phyloP scores from a whole-genome alignment of 2,329 filamentous ascomycete genomes.

The Pyrenochaeta sp. region DNA sequence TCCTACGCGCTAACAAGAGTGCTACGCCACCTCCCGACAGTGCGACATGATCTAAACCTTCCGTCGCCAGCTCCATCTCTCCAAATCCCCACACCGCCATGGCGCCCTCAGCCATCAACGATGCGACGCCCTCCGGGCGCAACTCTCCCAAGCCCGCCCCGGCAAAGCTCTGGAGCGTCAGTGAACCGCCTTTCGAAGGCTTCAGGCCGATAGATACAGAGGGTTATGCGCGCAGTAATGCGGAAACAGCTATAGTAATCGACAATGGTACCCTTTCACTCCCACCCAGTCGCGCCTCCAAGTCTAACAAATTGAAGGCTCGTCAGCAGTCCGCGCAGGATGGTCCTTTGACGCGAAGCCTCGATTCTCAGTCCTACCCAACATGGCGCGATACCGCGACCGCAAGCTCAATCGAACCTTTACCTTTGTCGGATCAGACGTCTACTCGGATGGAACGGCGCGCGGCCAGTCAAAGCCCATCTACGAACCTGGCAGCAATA shows the following conservation, averaged over 20 bases:
- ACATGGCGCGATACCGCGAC: constrained; percentile 95
- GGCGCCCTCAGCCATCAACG: constrained; percentile 47
- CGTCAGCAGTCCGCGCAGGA: constrained; percentile 86
- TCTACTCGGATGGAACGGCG: constrained; percentile 93
- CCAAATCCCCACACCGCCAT: constrained; percentile 28
- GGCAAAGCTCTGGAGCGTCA: constrained; percentile 59
- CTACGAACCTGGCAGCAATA: constrained; percentile 88
- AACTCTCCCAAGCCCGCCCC: constrained; percentile 63
- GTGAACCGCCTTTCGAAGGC: constrained; percentile 68
- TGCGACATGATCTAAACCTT: constrained; percentile 37
- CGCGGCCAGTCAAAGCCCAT: constrained; percentile 88
- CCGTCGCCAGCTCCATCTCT: constrained; percentile 12
- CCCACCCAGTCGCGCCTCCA: constrained; percentile 3
- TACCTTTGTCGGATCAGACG: constrained; percentile 89
- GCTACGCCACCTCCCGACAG: constrained; percentile 17
- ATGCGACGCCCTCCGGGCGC: constrained; percentile 53
- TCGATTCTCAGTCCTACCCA: constrained; percentile 80
- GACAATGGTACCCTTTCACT: constrained; percentile 77
- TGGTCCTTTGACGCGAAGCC: constrained; percentile 94
- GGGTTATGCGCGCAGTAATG: constrained; percentile 72
- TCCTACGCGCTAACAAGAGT: constrained; percentile 21
- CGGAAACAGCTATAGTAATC: constrained; percentile 83
- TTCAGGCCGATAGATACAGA: constrained; percentile 67
- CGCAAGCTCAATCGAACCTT: constrained; percentile 92
- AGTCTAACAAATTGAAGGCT: constrained; percentile 64